phyloP scores from a whole-genome alignment of 176 grass and related monocot species.

The Lolium multiflorum region DNA sequence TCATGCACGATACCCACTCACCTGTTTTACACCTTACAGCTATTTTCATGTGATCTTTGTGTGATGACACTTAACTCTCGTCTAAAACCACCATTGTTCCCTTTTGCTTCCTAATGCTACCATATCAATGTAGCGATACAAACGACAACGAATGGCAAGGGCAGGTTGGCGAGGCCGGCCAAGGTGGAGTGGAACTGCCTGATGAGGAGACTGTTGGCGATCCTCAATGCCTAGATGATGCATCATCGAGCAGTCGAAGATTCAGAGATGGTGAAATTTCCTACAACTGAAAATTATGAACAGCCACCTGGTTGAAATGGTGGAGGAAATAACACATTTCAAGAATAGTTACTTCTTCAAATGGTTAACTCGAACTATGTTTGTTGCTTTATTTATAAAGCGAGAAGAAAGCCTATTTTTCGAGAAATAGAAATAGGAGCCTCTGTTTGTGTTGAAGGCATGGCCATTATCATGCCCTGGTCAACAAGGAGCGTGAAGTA shows the following conservation, averaged over 20 bases:
- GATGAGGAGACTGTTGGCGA: conserved; percentile 33
- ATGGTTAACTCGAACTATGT: too few species aligned
- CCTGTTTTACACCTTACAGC: not conserved
- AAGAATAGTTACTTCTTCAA: too few species aligned
- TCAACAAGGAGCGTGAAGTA: conserved; percentile 26
- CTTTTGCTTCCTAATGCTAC: not conserved
- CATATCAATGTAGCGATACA: conserved; percentile 43
- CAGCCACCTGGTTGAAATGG: not conserved
- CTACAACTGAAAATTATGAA: not conserved
- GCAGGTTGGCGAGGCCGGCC: conserved; percentile 17
- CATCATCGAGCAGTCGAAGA: too few species aligned
- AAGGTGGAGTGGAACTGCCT: conserved; percentile 27
- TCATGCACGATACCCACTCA: conserved; percentile 46
- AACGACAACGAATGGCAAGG: conserved; percentile 38
- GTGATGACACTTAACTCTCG: not conserved
- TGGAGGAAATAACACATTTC: not conserved
- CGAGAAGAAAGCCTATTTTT: too few species aligned
- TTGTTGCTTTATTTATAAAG: too few species aligned
- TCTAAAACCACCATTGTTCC: not conserved
- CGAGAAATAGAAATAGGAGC: not conserved
- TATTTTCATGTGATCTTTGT: not conserved
- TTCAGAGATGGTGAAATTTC: conserved; percentile 31
- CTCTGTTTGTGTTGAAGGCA: conserved; percentile 52
- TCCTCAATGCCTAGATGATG: not conserved
- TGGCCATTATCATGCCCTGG: conserved; percentile 22